Evolutionary conservation across 176 grass and related monocot genomes (phyloP).

Genomic region (Saccharum spontaneum): DNA sequence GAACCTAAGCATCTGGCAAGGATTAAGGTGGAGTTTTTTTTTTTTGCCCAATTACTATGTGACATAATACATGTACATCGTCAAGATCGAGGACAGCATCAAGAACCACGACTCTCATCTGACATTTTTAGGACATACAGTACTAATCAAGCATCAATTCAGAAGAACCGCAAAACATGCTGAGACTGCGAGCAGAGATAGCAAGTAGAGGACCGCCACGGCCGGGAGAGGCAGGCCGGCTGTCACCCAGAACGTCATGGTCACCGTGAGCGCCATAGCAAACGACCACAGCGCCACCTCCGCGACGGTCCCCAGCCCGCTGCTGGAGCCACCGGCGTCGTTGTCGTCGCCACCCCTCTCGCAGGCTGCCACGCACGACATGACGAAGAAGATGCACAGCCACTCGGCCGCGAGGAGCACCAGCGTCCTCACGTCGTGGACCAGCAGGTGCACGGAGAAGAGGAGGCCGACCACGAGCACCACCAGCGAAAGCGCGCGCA

Average conservation of each 20-base stretch:
- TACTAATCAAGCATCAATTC: background rate
- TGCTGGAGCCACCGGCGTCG: background rate
- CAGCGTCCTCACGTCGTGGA: slow-evolving; percentile 20
- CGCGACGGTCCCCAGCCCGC: background rate
- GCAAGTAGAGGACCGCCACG: slow-evolving; percentile 3
- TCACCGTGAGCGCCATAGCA: slow-evolving; percentile 36
- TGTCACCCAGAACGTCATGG: slow-evolving; percentile 31
- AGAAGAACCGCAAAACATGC: slow-evolving; percentile 30
- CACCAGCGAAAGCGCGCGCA: slow-evolving; percentile 8
- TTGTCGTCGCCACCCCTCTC: background rate
- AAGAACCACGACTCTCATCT: background rate
- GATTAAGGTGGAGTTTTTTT: no score
- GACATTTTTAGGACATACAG: background rate
- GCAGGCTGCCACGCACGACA: slow-evolving; percentile 25
- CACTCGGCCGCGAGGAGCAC: slow-evolving; percentile 26
- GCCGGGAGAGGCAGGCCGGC: background rate
- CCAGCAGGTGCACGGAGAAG: slow-evolving; percentile 22
- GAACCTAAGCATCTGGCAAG: background rate
- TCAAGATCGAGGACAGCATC: background rate
- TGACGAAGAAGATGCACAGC: slow-evolving; percentile 37
- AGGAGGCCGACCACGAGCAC: slow-evolving; percentile 27
- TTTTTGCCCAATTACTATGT: background rate
- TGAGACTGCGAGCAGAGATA: slow-evolving; percentile 4
- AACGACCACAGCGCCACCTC: slow-evolving; percentile 31
- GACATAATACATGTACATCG: background rate